Percentiles rank a stretch among this genome's conserved stretches.
Conservation (phyloP, 1,284 basidiomycete species). For the Schizophyllum commune region DNA sequence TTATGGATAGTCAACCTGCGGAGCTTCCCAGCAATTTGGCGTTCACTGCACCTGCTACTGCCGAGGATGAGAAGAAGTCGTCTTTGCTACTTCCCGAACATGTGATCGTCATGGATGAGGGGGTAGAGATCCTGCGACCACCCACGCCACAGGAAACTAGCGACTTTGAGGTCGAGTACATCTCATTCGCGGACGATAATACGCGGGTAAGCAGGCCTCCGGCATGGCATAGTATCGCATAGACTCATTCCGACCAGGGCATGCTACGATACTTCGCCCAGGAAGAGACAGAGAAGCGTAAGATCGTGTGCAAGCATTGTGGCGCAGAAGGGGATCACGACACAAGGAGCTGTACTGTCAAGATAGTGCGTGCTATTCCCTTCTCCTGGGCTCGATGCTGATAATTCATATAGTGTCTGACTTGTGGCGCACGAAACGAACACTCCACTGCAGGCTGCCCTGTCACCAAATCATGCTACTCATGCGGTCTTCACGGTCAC, state of each 20-base stretch:
- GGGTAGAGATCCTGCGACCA: neutral
- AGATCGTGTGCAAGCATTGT: conserved; percentile 64
- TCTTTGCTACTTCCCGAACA: neutral
- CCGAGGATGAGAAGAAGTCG: neutral
- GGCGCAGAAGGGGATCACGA: conserved; percentile 63
- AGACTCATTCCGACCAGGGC: neutral
- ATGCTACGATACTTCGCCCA: neutral
- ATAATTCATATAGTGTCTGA: conserved; percentile 59
- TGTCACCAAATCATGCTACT: conserved; percentile 78
- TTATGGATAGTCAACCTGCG: neutral
- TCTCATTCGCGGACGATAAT: neutral
- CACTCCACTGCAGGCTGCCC: conserved; percentile 81
- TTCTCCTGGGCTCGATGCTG: conserved; percentile 3
- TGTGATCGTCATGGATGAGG: neutral
- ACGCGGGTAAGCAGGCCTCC: neutral
- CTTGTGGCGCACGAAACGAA: conserved; percentile 82
- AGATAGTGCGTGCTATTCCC: conserved; percentile 45
- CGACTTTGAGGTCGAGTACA: neutral
- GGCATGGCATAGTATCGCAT: neutral
- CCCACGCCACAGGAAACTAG: neutral
- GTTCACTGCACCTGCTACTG: neutral
- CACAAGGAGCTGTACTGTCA: conserved; percentile 53
- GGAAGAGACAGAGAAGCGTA: conserved; percentile 31
- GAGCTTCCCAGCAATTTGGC: neutral
- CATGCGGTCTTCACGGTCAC: conserved; percentile 84